phyloP scores from a whole-genome alignment of 805 yeast genomes.

The Zygoascus biomembranicola region DNA sequence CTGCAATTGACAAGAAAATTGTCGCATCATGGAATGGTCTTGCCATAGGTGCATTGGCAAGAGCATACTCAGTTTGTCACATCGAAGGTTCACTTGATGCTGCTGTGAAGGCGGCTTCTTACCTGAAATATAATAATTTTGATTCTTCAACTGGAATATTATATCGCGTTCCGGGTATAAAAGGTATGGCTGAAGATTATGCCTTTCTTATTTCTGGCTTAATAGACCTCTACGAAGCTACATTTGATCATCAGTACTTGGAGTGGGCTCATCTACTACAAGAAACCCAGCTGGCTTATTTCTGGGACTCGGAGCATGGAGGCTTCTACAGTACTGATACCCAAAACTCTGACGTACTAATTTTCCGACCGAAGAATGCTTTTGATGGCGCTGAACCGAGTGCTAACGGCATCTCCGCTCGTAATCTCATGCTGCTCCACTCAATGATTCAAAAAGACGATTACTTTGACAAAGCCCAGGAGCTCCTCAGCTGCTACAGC shows the following conservation, averaged over 20 bases:
- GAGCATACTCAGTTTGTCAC: slow-evolving; percentile 21
- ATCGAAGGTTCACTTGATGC: slow-evolving; percentile 16
- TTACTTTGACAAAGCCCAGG: slow-evolving; percentile 11
- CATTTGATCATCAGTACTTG: slow-evolving; percentile 21
- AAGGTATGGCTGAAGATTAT: slow-evolving; percentile 31
- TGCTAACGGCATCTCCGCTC: slow-evolving; percentile 28
- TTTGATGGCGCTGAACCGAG: slow-evolving; percentile 33
- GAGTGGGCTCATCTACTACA: slow-evolving; percentile 27
- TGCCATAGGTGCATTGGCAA: slow-evolving; percentile 30
- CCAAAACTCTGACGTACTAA: slow-evolving; percentile 15
- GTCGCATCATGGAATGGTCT: slow-evolving; percentile 32
- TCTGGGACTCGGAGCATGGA: slow-evolving; percentile 28
- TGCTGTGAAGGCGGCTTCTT: slow-evolving; percentile 24
- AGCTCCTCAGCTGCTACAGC: slow-evolving; percentile 15
- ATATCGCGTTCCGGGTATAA: slow-evolving; percentile 15
- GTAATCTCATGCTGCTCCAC: slow-evolving; percentile 24
- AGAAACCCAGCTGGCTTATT: slow-evolving; percentile 23
- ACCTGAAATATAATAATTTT: slow-evolving; percentile 18
- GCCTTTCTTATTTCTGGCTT: slow-evolving; percentile 30
- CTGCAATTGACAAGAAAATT: slow-evolving; percentile 29
- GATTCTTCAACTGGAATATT: slow-evolving; percentile 14
- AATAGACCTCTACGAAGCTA: slow-evolving; percentile 29
- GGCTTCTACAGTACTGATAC: slow-evolving; percentile 21
- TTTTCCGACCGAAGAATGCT: slow-evolving; percentile 29
- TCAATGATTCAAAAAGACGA: slow-evolving; percentile 7